Conservation (phyloP, 2,329 filamentous ascomycete genomes). For the Xylariaceae sp. region DNA sequence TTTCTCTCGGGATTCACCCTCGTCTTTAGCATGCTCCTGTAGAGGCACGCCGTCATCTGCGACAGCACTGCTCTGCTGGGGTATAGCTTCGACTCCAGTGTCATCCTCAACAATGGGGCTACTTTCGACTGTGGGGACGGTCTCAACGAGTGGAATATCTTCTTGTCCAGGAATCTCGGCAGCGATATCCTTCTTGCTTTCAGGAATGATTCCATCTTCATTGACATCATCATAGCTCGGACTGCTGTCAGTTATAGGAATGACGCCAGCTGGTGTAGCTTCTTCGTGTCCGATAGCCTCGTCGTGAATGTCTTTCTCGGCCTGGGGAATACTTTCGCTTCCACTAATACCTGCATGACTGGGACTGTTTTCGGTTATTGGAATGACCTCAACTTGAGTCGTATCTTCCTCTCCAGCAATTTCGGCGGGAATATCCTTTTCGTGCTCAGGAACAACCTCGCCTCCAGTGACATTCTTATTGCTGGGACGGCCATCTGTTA, state of each 20-base stretch:
- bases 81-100: background rate
- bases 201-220: too few species aligned
- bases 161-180: background rate
- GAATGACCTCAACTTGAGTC: background rate
- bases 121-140: background rate
- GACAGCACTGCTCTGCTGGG: background rate
- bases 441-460: too few species aligned
- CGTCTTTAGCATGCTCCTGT: background rate
- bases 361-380: background rate
- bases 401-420: background rate
- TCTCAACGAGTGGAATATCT: background rate
- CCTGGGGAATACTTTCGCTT: background rate
- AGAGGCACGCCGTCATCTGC: background rate
- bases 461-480: too few species aligned
- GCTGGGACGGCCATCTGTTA: too few species aligned
- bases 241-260: too few species aligned
- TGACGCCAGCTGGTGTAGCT: too few species aligned
- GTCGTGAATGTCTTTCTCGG: too few species aligned
- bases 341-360: background rate
- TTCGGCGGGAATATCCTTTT: background rate
- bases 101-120: background rate
- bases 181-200: background rate
- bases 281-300: background rate
- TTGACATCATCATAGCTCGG: too few species aligned
- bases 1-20: background rate